Evolutionary conservation across 208 protist genomes (phyloP).

Genomic region (Trypanosoma vivax): DNA sequence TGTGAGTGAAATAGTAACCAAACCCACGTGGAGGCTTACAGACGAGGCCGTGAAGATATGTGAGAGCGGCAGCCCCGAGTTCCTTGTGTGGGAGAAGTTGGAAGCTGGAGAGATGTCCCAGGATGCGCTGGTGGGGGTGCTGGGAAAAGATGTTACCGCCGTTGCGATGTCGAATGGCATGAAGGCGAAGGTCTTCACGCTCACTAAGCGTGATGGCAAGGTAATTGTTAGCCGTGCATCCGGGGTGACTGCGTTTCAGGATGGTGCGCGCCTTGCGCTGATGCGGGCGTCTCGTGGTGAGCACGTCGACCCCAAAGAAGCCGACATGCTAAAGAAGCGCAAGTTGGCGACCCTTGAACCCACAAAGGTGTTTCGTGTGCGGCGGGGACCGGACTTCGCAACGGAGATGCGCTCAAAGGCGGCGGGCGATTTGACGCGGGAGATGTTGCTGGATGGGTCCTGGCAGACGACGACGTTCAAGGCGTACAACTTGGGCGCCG

Average conservation of each 20-base stretch:
- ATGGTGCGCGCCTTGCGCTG: conserved; percentile 37
- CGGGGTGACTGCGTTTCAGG: conserved; percentile 21
- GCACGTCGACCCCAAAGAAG: conserved; percentile 51
- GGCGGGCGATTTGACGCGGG: conserved; percentile 88
- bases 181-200: conserved; percentile 88
- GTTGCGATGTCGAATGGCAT: conserved; percentile 91
- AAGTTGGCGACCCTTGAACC: conserved; percentile 81
- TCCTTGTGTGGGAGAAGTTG: conserved; percentile 54
- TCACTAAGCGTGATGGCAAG: conserved; percentile 73
- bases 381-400: conserved; percentile 76
- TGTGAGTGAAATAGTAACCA: conserved; percentile 39
- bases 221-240: conserved; percentile 39
- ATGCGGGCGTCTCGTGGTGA: conserved; percentile 17
- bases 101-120: conserved; percentile 27
- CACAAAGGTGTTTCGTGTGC: conserved; percentile 75
- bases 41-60: conserved; percentile 76
- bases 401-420: conserved; percentile 58
- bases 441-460: conserved; percentile 91
- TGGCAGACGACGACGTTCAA: conserved; percentile 96
- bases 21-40: conserved; percentile 65
- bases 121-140: conserved; percentile 35
- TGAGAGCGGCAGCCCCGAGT: conserved; percentile 88
- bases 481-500: conserved; percentile 95
- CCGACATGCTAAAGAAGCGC: conserved; percentile 88
- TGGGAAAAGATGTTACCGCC: conserved; percentile 53